Percentiles rank a stretch among this genome's conserved stretches.
These are phyloP conservation scores for Solanum hybrid DNA, from an alignment of 305 asterid species.

Conservation along the genomic window DNA sequence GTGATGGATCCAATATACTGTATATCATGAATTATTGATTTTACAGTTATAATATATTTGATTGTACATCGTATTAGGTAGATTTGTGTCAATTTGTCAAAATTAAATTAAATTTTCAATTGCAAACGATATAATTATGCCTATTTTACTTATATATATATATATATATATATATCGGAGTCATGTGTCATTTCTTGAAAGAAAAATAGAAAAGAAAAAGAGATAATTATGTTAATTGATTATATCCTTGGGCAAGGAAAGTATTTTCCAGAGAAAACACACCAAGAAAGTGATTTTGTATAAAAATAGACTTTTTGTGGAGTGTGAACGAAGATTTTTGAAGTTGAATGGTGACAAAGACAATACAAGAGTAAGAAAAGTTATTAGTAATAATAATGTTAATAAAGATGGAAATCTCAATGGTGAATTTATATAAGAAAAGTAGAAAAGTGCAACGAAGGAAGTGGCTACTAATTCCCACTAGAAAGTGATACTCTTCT, in stretches of 20 bases:
- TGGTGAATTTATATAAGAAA: background rate
- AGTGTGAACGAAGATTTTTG: background rate
- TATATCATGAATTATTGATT: background rate
- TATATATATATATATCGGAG: too few species aligned
- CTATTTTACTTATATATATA: background rate
- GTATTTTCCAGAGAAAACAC: background rate
- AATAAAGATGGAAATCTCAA: background rate
- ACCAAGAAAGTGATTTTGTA: background rate
- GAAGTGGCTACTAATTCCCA: background rate
- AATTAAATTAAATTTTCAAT: background rate
- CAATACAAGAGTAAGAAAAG: background rate
- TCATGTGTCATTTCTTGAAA: background rate
- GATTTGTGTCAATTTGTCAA: background rate
- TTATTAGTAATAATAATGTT: background rate
- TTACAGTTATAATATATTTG: background rate
- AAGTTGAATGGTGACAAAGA: background rate
- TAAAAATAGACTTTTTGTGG: background rate
- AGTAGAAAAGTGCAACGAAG: background rate
- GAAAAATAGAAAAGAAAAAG: background rate
- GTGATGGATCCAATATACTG: background rate
- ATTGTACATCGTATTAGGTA: background rate
- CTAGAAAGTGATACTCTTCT: background rate
- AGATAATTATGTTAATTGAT: background rate
- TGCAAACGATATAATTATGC: background rate
- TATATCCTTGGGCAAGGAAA: background rate